Base-by-base conservation (phyloP, 192 early-diverging fungal species). In the Podila epicladia region DNA sequence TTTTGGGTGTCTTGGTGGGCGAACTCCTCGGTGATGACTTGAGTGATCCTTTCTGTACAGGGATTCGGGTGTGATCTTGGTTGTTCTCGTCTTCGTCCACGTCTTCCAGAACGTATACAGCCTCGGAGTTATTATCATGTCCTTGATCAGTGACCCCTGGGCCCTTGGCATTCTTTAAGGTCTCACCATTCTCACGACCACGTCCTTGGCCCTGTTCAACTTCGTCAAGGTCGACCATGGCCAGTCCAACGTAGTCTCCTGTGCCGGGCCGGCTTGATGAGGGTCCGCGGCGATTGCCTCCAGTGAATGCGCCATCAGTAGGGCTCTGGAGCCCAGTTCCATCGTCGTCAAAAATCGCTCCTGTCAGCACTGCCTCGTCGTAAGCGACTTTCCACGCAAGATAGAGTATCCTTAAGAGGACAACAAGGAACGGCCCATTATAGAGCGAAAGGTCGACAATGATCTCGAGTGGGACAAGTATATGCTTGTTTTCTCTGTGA, bases 381-480 rank as follows among this genome's bases (percentile, higher is more conserved):
- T 80, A 80, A 1, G 77, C 77, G 28, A 80, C 77, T 37, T 80
- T 80, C 77, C 77, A 80, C 60, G 71, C 70, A 50, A 41, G 41
- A 35, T 73, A 73, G 41, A 80, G 9, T 6, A 80, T 4, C 26
- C 77, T 51, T 29, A 80, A 26, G 32, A 80, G 62, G 7, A 80
- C 37, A 9, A 69, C 33, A 61, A 80, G 58, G 35, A 80, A 80
- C 0, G 77, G 77, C 0, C 77, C 77, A 41, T 80, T 80, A 62
- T 80, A 80, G 12, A 80, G 62, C 3, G 64, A 20, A 13, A 80
- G 29, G 32, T 80, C 77, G 28, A 80, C 77, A 9, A 80, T 12
- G 58, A 80, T 80, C 50, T 80, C 77, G 13, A 80, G 62, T 11
- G 77, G 77, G 6, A 80, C 55, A 61, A 80, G 33, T 41, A 80